Evolutionary conservation across 2,329 filamentous ascomycete genomes (phyloP), one percentile per base, ranked within the genome.

Genomic region (Rutstroemia sp.): DNA sequence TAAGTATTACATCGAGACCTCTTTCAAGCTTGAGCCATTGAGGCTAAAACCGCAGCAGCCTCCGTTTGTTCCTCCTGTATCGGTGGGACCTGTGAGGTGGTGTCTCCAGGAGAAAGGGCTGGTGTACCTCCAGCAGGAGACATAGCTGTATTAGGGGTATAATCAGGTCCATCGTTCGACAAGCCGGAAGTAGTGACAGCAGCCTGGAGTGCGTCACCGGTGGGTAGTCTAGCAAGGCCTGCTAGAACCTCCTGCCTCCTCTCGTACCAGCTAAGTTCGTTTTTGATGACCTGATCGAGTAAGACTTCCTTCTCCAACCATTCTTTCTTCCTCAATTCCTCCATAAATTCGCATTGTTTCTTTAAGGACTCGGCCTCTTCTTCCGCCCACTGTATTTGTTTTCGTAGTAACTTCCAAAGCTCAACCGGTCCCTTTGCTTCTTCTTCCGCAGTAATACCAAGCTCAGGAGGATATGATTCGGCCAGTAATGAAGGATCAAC

Each of bases 301-400:
- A 92, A 71, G 30, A 89, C 78, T 71, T 94, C 88, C 71, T 92
- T 92, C 71, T 88, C 83, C 14, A 83, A 74, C 89, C 89, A 94
- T 68, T 90, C 87, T 60, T 83, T 78, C 68, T 82, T 82, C 70
- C 87, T 84, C 12, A 77, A 66, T 38, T 81, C 80, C 69, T 92
- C 87, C 70, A 87, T 79, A 45, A 75, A 73, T 61, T 84, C 82
- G 62, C 84, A 82, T 69, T 91, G 84, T 54, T 75, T 75, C 63
- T 79, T 79, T 51, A 94, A 74, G 41, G 76, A 71, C 52, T 87
- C 83, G 57, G 77, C 75, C 51, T 92, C 85, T 58, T 83, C 78
- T 61, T 84, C 79, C 1, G 86, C 85, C 86, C 87, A 92, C 61
- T 84, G 82, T 17, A 88, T 71, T 68, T 92, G 86, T 63, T 83